A percentile compares a stretch with the other conserved stretches of the same genome.
phyloP scores from a whole-genome alignment of 179 eudicot genomes.

The Patellifolia procumbens region DNA sequence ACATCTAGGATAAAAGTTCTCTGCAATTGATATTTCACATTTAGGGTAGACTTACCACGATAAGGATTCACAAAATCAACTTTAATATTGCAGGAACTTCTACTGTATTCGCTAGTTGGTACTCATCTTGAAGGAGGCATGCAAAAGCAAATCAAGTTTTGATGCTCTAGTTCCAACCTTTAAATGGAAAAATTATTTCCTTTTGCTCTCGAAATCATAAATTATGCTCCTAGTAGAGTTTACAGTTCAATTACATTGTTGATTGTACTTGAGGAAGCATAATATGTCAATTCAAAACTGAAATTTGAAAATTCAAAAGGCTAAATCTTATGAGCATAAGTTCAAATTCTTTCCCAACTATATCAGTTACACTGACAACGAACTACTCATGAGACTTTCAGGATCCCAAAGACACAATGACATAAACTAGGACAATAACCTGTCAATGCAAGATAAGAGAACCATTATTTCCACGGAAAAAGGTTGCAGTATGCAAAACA shows the following conservation, averaged over 20 bases:
- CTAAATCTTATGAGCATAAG: not conserved
- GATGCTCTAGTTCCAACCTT: not conserved
- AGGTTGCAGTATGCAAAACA: not conserved
- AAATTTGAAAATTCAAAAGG: not conserved
- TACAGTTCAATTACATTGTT: not conserved
- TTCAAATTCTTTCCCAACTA: not conserved
- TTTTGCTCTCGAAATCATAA: not conserved
- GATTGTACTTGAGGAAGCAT: not conserved
- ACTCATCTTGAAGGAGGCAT: not conserved
- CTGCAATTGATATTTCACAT: not conserved
- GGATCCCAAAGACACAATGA: not conserved
- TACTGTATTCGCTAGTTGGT: not conserved
- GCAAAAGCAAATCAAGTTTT: constrained; percentile 7
- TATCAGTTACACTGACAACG: not conserved
- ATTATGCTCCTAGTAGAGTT: not conserved
- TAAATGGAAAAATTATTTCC: not conserved
- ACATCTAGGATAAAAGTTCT: not conserved
- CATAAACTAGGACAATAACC: not conserved
- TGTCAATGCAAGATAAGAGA: not conserved
- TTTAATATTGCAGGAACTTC: constrained; percentile 1
- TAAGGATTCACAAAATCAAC: not conserved
- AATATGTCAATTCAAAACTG: not conserved
- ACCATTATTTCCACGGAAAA: not conserved
- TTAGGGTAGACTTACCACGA: not conserved
- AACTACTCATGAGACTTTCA: not conserved